Evolutionary conservation across 2,329 filamentous ascomycete species (phyloP).

Genomic region (Lomentospora prolificans): DNA sequence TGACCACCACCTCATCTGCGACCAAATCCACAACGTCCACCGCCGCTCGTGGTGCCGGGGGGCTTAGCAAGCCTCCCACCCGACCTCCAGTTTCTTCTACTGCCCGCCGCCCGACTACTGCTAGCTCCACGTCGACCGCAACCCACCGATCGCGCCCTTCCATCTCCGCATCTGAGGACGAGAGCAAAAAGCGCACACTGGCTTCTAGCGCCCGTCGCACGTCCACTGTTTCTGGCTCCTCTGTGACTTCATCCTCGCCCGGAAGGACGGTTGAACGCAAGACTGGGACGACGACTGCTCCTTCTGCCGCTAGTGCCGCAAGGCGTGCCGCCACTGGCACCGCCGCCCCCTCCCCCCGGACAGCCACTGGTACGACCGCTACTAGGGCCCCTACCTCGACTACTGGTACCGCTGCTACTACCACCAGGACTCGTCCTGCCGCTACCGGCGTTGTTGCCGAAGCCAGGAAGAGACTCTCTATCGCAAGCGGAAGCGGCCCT

Average conservation of each 20-base stretch:
- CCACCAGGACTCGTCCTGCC: conserved; percentile 23
- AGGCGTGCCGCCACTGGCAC: conserved; percentile 10
- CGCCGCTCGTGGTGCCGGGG: conserved; percentile 26
- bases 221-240: conserved; percentile 4
- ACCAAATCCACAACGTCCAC: conserved; percentile 20
- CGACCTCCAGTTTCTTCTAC: conserved; percentile 30
- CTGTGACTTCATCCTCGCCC: conserved; percentile 12
- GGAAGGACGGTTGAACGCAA: conserved; percentile 25
- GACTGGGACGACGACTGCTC: conserved; percentile 15
- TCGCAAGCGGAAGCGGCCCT: conserved; percentile 29
- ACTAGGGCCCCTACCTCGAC: conserved; percentile 24
- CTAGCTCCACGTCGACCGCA: conserved; percentile 25
- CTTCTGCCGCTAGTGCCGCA: conserved; percentile 20
- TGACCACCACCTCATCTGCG: conserved; percentile 18
- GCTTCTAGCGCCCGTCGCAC: conserved; percentile 8
- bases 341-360: conserved; percentile 19
- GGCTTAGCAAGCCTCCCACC: conserved; percentile 37
- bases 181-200: conserved; percentile 27
- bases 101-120: conserved; percentile 20
- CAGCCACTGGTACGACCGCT: conserved; percentile 17
- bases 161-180: conserved; percentile 40
- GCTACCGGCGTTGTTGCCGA: conserved; percentile 21
- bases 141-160: conserved; percentile 37
- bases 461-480: conserved; percentile 49
- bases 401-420: conserved; percentile 21